These are phyloP conservation scores for Talaromyces trachyspermus DNA, from an alignment of 495 filamentous ascomycete genomes.

Conservation along the genomic window DNA sequence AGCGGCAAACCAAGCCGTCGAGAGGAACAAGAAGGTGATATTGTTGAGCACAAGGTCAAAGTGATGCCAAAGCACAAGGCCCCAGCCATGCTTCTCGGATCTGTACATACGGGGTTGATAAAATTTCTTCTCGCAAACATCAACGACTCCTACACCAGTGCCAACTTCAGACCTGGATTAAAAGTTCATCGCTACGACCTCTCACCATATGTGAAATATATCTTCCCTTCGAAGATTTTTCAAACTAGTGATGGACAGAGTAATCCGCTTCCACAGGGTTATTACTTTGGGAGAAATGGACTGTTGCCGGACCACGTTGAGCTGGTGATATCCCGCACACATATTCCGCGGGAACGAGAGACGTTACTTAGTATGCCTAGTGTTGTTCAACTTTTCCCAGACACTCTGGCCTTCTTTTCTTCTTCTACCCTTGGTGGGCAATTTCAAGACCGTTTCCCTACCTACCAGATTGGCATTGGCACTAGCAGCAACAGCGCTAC, in stretches of 20 bases:
- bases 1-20: not conserved
- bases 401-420: too few species aligned
- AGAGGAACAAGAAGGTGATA: too few species aligned
- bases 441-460: too few species aligned
- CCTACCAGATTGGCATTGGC: too few species aligned
- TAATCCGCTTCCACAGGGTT: constrained; percentile 21
- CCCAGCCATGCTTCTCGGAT: constrained; percentile 28
- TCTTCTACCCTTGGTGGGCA: too few species aligned
- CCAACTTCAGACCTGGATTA: constrained; percentile 13
- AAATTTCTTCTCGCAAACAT: constrained; percentile 15
- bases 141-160: constrained; percentile 8
- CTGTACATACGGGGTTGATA: constrained; percentile 26
- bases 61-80: constrained; percentile 3
- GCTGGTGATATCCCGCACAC: constrained; percentile 32
- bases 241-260: constrained; percentile 3
- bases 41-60: not conserved
- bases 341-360: constrained; percentile 27
- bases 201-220: constrained; percentile 28
- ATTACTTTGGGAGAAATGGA: constrained; percentile 24
- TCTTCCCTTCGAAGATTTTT: constrained; percentile 18
- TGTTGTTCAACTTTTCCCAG: too few species aligned
- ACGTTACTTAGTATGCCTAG: constrained; percentile 26
- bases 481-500: too few species aligned
- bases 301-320: constrained; percentile 23
- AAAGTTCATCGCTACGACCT: constrained; percentile 29